A percentile compares a stretch with the other conserved stretches of the same genome.
Evolutionary conservation across 306 rosid species (phyloP).

Genomic region (Trichosanthes cucumerina): DNA sequence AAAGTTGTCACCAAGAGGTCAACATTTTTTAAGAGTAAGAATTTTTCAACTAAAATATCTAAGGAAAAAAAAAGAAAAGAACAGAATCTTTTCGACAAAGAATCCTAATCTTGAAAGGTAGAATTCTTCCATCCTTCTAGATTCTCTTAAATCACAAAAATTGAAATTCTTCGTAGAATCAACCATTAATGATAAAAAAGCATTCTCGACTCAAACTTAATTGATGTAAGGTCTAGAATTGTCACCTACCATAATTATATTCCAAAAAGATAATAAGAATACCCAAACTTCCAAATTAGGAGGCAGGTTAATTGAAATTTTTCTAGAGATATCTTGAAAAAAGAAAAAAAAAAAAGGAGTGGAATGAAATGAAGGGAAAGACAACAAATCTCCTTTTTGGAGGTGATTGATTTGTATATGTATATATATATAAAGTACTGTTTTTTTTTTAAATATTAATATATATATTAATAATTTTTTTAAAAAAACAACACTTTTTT

Average conservation of each 20-base stretch:
- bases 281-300: not conserved
- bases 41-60: not conserved
- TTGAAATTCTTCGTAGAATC: not conserved
- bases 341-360: not conserved
- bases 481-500: no score
- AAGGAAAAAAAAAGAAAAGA: not conserved
- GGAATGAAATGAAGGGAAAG: not conserved
- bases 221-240: not conserved
- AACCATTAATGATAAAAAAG: not conserved
- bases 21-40: not conserved
- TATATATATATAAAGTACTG: no score
- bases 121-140: not conserved
- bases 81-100: not conserved
- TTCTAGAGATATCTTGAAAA: not conserved
- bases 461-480: no score
- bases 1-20: not conserved
- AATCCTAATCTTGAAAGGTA: not conserved
- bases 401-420: not conserved
- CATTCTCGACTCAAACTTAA: not conserved
- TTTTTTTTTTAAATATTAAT: no score
- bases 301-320: not conserved
- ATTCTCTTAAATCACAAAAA: not conserved
- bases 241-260: not conserved
- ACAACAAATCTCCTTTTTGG: not conserved
- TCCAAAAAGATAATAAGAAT: not conserved